Conservation (phyloP, 2,329 filamentous ascomycete species). For the Sclerotinia borealis region DNA sequence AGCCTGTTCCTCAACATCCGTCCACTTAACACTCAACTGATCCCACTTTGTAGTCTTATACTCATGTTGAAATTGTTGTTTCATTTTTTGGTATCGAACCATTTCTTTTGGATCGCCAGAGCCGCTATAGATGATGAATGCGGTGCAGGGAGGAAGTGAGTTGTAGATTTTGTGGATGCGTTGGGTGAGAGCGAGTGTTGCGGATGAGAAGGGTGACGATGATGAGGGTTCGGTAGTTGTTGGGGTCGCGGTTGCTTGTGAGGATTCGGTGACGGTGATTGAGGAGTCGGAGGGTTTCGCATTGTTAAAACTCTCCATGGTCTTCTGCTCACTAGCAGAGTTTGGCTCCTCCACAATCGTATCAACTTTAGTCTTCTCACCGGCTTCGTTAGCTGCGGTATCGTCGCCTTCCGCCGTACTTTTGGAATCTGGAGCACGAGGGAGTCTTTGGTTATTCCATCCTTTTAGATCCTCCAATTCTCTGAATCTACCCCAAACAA, state of each 20-base stretch:
- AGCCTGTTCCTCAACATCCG: conserved; percentile 58
- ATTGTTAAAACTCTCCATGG: background rate
- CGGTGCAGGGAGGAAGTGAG: conserved; percentile 57
- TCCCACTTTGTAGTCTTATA: conserved; percentile 64
- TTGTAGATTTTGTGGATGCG: conserved; percentile 52
- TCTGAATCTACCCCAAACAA: conserved; percentile 60
- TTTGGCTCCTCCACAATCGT: background rate
- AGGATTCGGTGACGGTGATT: background rate
- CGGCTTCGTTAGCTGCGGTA: too few species aligned
- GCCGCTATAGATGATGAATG: conserved; percentile 58
- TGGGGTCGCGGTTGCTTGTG: too few species aligned
- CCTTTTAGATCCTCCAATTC: conserved; percentile 60
- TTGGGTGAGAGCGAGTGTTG: conserved; percentile 29
- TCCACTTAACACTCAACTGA: conserved; percentile 61
- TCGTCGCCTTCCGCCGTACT: background rate
- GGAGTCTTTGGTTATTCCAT: conserved; percentile 53
- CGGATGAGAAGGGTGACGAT: conserved; percentile 5
- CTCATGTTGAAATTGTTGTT: conserved; percentile 55
- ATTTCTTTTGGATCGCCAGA: conserved; percentile 64
- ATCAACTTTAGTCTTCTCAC: background rate
- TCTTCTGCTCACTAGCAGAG: background rate
- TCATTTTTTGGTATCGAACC: conserved; percentile 54
- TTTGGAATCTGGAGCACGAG: background rate
- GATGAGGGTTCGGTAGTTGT: background rate
- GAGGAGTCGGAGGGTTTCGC: background rate